A percentile compares a stretch with the other conserved stretches of the same genome.
These are phyloP conservation scores for Dothidotthia symphoricarpi DNA, from an alignment of 2,329 filamentous ascomycete genomes.

Conservation along the genomic window DNA sequence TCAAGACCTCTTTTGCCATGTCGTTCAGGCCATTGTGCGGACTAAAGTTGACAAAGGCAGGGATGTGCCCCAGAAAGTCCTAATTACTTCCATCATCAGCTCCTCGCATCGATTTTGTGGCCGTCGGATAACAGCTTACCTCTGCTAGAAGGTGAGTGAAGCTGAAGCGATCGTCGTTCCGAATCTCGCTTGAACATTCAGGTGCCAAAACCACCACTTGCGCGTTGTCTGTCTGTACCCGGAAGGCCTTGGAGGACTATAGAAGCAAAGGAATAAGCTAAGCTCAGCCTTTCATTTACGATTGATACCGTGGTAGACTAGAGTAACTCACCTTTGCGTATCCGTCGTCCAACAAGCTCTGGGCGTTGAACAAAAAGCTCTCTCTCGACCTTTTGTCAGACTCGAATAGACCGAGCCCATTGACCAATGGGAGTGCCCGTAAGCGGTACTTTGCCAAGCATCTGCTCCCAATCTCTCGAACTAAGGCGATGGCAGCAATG, in stretches of 20 bases:
- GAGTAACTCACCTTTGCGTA: constrained; percentile 1
- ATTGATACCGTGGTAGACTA: constrained; percentile 1
- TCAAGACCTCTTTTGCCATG: too few species aligned
- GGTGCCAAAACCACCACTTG: constrained; percentile 1
- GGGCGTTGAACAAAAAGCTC: neutral
- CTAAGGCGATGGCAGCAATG: constrained; percentile 1
- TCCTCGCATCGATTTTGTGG: too few species aligned
- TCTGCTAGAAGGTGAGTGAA: too few species aligned
- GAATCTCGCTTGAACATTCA: too few species aligned
- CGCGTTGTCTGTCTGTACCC: constrained; percentile 1
- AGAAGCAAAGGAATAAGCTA: constrained; percentile 1
- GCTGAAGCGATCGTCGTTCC: too few species aligned
- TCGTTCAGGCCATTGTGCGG: too few species aligned
- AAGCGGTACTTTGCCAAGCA: constrained; percentile 1
- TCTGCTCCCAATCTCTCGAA: constrained; percentile 1
- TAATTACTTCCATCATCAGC: too few species aligned
- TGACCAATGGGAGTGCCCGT: constrained; percentile 1
- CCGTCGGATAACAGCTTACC: too few species aligned
- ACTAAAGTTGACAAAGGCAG: too few species aligned
- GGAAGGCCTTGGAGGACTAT: constrained; percentile 2
- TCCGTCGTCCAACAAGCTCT: constrained; percentile 1
- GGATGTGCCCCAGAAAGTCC: too few species aligned
- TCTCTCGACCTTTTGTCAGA: constrained; percentile 1
- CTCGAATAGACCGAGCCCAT: constrained; percentile 1
- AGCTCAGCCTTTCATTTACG: constrained; percentile 1